These are phyloP conservation scores for Corchorus olitorius DNA, from an alignment of 345 rosid species.

Conservation along the genomic window DNA sequence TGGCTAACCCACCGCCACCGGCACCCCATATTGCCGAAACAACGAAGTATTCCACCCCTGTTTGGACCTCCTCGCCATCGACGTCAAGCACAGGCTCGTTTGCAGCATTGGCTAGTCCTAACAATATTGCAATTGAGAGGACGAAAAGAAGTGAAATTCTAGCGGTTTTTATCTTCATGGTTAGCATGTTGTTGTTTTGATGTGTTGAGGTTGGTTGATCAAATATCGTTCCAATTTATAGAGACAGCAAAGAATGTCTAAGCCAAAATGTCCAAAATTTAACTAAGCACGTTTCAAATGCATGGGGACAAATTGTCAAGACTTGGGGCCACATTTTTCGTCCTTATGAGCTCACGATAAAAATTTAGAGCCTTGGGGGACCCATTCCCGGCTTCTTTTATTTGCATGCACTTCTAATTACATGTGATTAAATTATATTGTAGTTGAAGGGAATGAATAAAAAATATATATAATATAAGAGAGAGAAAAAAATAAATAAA, in stretches of 20 bases:
- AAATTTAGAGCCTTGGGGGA: no score
- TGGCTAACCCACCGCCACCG: slow-evolving; percentile 5
- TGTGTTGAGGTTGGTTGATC: background rate
- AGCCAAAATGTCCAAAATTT: no score
- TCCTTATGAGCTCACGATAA: no score
- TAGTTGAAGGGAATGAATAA: no score
- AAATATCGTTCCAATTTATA: background rate
- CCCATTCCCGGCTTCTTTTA: no score
- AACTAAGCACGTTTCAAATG: no score
- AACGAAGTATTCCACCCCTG: background rate
- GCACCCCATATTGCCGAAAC: background rate
- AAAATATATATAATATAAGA: no score
- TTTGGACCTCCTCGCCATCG: background rate
- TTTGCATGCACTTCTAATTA: no score
- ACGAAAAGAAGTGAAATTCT: background rate
- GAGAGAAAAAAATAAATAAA: no score
- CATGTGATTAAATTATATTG: no score
- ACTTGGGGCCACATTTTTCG: no score
- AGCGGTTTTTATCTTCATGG: background rate
- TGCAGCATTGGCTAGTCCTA: background rate
- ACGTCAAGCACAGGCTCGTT: background rate
- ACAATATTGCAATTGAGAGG: background rate
- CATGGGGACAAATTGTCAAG: no score
- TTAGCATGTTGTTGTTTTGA: background rate
- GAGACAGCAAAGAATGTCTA: background rate